Evolutionary conservation across 306 rosid genomes (phyloP).

Genomic region (Senna tora): DNA sequence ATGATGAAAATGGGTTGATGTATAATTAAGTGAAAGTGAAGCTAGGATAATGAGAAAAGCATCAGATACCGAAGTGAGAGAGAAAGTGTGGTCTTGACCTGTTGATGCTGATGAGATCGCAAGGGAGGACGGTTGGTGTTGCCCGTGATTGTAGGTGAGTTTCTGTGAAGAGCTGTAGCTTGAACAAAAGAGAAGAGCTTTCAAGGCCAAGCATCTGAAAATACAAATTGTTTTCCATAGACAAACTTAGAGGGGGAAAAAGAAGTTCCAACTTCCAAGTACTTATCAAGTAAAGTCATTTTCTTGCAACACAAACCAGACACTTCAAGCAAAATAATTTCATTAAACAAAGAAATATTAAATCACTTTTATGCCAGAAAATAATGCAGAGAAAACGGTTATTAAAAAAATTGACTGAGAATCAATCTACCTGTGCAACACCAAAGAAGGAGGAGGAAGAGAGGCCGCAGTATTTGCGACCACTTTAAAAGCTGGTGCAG

Average conservation of each 20-base stretch:
- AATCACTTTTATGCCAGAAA: background rate
- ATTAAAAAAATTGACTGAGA: slow-evolving; percentile 19
- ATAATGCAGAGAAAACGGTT: background rate
- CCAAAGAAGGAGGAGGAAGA: slow-evolving; percentile 8
- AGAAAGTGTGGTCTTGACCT: slow-evolving; percentile 18
- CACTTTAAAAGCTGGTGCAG: slow-evolving; percentile 49
- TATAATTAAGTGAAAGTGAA: background rate
- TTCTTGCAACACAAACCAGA: background rate
- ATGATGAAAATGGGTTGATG: background rate
- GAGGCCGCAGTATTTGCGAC: slow-evolving; percentile 34
- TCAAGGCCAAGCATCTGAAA: slow-evolving; percentile 38
- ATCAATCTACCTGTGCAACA: slow-evolving; percentile 33
- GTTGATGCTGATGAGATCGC: slow-evolving; percentile 17
- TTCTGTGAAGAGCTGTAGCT: slow-evolving; percentile 12
- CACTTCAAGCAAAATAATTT: too few relatives aligned
- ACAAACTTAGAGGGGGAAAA: background rate
- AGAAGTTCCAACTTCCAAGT: background rate
- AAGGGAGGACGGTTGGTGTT: background rate
- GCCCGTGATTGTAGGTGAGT: background rate
- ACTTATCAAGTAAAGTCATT: too few relatives aligned
- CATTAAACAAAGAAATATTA: background rate
- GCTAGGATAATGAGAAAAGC: background rate
- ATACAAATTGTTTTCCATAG: background rate
- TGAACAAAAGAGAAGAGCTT: slow-evolving; percentile 9
- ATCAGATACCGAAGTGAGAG: background rate